phyloP scores from a whole-genome alignment of 2,329 filamentous ascomycete genomes.

The Tolypocladium tropicale region DNA sequence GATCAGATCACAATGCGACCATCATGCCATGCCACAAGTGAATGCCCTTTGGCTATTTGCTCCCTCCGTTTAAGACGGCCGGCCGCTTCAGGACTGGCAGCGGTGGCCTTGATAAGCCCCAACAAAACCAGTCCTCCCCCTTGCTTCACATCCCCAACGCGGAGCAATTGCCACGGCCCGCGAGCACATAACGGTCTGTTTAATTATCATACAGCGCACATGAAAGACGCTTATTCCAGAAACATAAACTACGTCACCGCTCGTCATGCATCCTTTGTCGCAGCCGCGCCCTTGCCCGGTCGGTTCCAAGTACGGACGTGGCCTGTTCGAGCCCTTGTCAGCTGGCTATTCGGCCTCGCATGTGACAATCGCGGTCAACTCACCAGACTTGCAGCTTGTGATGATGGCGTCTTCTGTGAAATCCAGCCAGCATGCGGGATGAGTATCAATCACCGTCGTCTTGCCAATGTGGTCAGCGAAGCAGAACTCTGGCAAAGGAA shows the following conservation, averaged over 20 bases:
- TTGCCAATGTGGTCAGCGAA: slow-evolving; percentile 20
- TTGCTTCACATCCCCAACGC: not conserved
- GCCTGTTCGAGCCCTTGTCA: slow-evolving; percentile 34
- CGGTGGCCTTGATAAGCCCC: too few relatives aligned
- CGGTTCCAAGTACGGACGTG: slow-evolving; percentile 68
- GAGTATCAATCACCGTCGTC: slow-evolving; percentile 74
- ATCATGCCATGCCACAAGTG: not conserved
- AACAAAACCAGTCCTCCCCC: not conserved
- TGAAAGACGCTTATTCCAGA: not conserved
- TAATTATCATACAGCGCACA: not conserved
- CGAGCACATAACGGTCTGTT: not conserved
- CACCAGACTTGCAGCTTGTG: slow-evolving; percentile 84
- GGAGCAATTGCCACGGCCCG: not conserved
- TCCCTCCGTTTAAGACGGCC: not conserved
- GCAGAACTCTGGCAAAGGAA: not conserved
- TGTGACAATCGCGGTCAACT: slow-evolving; percentile 21
- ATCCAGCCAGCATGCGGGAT: slow-evolving; percentile 82
- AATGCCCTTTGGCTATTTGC: too few relatives aligned
- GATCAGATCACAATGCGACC: not conserved
- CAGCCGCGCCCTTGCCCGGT: slow-evolving; percentile 25
- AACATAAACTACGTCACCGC: too few relatives aligned
- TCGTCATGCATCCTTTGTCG: not conserved
- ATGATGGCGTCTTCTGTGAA: slow-evolving; percentile 92
- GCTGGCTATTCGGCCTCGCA: slow-evolving; percentile 1
- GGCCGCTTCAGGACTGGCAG: too few relatives aligned